phyloP scores from a whole-genome alignment of 257 asterid species.

The Sherardia arvensis region DNA sequence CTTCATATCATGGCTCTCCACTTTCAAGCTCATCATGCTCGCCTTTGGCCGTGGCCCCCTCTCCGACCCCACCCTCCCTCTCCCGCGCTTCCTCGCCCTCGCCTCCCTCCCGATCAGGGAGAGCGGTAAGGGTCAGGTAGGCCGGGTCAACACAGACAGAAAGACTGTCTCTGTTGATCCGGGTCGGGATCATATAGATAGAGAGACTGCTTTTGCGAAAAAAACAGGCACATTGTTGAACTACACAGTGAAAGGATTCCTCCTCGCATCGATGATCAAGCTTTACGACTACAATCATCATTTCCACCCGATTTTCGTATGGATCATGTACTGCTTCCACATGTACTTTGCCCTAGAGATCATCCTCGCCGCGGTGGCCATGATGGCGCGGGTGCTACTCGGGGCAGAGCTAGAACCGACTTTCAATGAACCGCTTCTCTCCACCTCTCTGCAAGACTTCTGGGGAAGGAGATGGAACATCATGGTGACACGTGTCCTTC shows the following conservation, averaged over 20 bases:
- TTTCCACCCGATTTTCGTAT: conserved; percentile 22
- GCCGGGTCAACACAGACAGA: not conserved
- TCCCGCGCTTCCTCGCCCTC: conserved; percentile 41
- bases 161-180: not conserved
- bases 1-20: conserved; percentile 72
- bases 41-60: conserved; percentile 51
- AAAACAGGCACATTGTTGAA: conserved; percentile 14
- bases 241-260: conserved; percentile 37
- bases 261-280: conserved; percentile 34
- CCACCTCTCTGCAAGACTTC: conserved; percentile 70
- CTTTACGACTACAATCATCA: conserved; percentile 26
- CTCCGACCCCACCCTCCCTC: conserved; percentile 37
- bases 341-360: conserved; percentile 49
- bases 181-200: not conserved
- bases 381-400: conserved; percentile 36
- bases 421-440: conserved; percentile 60
- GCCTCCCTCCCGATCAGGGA: conserved; percentile 56
- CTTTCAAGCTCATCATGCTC: conserved; percentile 59
- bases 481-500: conserved; percentile 60
- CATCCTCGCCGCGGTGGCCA: conserved; percentile 39
- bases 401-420: conserved; percentile 81
- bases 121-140: not conserved
- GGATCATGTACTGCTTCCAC: conserved; percentile 36
- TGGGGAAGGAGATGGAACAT: conserved; percentile 95
- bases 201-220: not conserved